phyloP scores from a whole-genome alignment of 805 yeast genomes.

The Debaryomyces hansenii region DNA sequence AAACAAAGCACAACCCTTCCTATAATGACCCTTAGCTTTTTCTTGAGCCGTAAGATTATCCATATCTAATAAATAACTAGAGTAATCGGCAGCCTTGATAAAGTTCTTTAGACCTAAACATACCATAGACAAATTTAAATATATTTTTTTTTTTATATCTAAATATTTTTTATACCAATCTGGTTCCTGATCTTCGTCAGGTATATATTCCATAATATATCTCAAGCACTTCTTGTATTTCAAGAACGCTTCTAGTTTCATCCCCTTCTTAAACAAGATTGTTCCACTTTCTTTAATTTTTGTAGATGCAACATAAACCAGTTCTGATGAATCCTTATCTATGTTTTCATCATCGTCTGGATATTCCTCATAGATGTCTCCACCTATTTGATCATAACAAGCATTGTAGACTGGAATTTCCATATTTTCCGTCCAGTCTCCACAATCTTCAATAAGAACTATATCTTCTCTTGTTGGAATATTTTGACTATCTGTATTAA shows the following conservation, averaged over 20 bases:
- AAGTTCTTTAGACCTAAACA: slow-evolving; percentile 50
- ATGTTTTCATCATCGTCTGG: slow-evolving; percentile 71
- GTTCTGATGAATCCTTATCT: slow-evolving; percentile 55
- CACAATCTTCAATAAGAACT: slow-evolving; percentile 57
- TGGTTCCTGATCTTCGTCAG: slow-evolving; percentile 65
- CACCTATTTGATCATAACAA: slow-evolving; percentile 58
- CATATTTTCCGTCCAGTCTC: slow-evolving; percentile 57
- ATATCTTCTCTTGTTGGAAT: slow-evolving; percentile 40
- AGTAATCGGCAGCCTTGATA: slow-evolving; percentile 51
- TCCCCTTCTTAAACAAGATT: slow-evolving; percentile 53
- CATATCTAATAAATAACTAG: slow-evolving; percentile 57
- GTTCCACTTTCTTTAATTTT: slow-evolving; percentile 71
- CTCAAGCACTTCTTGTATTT: slow-evolving; percentile 68
- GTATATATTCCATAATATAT: slow-evolving; percentile 70
- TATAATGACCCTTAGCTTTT: slow-evolving; percentile 56
- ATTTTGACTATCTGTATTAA: slow-evolving; percentile 39
- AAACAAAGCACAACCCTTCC: slow-evolving; percentile 51
- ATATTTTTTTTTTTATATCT: slow-evolving; percentile 52
- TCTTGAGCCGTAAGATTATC: slow-evolving; percentile 37
- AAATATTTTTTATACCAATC: slow-evolving; percentile 50
- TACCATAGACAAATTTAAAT: slow-evolving; percentile 60
- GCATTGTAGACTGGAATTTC: slow-evolving; percentile 63
- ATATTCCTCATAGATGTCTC: slow-evolving; percentile 72
- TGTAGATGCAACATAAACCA: slow-evolving; percentile 49
- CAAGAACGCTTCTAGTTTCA: slow-evolving; percentile 50